Percentiles rank a stretch among this genome's conserved stretches.
phyloP scores from a whole-genome alignment of 2,329 filamentous ascomycete species.

The Ambrosiella beaveri region DNA sequence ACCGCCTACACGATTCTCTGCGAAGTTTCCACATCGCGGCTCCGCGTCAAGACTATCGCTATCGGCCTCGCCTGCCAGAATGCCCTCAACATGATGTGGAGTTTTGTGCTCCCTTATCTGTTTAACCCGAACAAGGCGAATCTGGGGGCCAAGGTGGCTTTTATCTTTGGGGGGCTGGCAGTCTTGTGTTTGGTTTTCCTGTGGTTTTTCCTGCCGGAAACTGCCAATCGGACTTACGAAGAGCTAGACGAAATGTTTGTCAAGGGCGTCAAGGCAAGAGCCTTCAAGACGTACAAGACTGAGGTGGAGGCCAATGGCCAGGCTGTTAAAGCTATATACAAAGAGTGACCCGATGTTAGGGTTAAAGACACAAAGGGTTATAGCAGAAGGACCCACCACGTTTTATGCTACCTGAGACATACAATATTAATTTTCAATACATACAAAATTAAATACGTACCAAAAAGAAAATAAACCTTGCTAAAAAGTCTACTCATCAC shows the following conservation, averaged over 20 bases:
- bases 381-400: too few species aligned
- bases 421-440: too few species aligned
- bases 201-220: slow-evolving; percentile 12
- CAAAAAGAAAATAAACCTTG: too few species aligned
- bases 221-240: slow-evolving; percentile 5
- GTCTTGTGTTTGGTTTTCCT: slow-evolving; percentile 16
- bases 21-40: slow-evolving; percentile 21
- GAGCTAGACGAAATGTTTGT: slow-evolving; percentile 12
- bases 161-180: slow-evolving; percentile 22
- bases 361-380: neutral
- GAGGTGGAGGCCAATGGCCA: neutral
- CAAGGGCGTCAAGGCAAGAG: slow-evolving; percentile 16
- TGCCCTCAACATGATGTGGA: slow-evolving; percentile 13
- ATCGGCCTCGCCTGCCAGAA: slow-evolving; percentile 21
- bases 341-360: neutral
- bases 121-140: slow-evolving; percentile 18
- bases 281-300: slow-evolving; percentile 17
- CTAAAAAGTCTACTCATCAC: too few species aligned
- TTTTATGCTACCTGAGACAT: too few species aligned
- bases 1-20: slow-evolving; percentile 22
- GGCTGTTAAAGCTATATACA: neutral
- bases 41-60: slow-evolving; percentile 23
- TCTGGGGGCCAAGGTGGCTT: slow-evolving; percentile 20
- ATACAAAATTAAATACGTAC: too few species aligned
- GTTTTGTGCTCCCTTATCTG: slow-evolving; percentile 14